phyloP scores from a whole-genome alignment of 1,139 yeast species.

The Scheffersomyces segobiensis region DNA sequence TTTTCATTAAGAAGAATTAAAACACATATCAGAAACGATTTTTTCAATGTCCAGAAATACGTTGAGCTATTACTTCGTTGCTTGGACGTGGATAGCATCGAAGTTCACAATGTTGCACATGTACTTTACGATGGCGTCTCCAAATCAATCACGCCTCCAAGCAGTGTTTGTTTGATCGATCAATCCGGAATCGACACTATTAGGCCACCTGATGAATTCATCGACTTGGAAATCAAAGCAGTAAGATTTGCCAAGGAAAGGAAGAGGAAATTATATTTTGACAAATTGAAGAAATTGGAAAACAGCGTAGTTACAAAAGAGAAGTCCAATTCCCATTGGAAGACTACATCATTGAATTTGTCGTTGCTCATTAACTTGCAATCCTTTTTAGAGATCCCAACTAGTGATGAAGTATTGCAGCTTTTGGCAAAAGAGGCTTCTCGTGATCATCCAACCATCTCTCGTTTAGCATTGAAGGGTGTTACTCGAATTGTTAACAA shows the following conservation, averaged over 20 bases:
- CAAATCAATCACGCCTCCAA: constrained; percentile 55
- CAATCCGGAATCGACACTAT: constrained; percentile 46
- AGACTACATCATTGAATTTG: constrained; percentile 55
- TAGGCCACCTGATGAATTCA: constrained; percentile 63
- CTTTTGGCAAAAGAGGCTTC: constrained; percentile 54
- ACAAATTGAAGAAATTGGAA: constrained; percentile 45
- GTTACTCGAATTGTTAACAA: constrained; percentile 57
- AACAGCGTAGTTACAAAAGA: constrained; percentile 41
- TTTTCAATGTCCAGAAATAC: constrained; percentile 48
- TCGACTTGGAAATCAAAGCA: constrained; percentile 56
- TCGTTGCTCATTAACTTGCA: constrained; percentile 58
- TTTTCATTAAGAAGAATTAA: constrained; percentile 55
- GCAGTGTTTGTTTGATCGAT: constrained; percentile 58
- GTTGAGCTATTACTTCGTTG: constrained; percentile 56
- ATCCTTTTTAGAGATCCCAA: constrained; percentile 52
- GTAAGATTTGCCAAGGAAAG: constrained; percentile 59
- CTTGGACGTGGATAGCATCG: constrained; percentile 57
- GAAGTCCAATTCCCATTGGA: constrained; percentile 63
- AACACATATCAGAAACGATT: constrained; percentile 59
- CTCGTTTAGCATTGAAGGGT: constrained; percentile 66
- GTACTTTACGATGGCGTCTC: constrained; percentile 49
- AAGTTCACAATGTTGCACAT: constrained; percentile 54
- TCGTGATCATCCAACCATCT: constrained; percentile 72
- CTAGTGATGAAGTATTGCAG: constrained; percentile 43
- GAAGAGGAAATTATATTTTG: constrained; percentile 48